These are phyloP conservation scores for Asterophora lycoperdoides DNA, from an alignment of 768 basidiomycete genomes.

Conservation along the genomic window DNA sequence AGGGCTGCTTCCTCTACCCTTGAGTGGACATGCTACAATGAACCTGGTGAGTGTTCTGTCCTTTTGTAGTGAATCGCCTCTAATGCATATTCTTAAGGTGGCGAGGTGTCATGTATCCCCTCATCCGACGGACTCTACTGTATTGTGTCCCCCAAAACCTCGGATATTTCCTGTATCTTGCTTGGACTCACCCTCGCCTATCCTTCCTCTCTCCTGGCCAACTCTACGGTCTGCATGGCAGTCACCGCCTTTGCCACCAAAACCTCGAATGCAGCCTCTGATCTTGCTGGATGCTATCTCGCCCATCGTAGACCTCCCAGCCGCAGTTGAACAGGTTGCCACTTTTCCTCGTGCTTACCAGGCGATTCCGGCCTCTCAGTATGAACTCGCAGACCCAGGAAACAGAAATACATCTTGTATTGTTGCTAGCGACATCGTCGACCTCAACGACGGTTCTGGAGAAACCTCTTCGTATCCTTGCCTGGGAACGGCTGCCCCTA, in stretches of 20 bases:
- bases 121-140: not conserved
- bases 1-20: not conserved
- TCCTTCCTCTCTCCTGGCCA: slow-evolving; percentile 7
- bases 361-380: not conserved
- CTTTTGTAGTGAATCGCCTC: not conserved
- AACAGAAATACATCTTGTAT: not conserved
- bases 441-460: not conserved
- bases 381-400: not conserved
- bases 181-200: slow-evolving; percentile 13
- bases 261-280: not conserved
- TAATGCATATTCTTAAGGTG: not conserved
- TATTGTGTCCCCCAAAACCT: slow-evolving; percentile 6
- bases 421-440: too few relatives aligned
- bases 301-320: not conserved
- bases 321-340: not conserved
- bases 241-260: not conserved
- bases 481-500: not conserved
- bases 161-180: slow-evolving; percentile 1
- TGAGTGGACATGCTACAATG: not conserved
- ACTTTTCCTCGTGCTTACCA: not conserved
- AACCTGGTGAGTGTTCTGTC: not conserved
- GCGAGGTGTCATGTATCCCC: not conserved
- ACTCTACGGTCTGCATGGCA: not conserved
- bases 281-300: not conserved
- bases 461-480: not conserved